A percentile compares a stretch with the other conserved stretches of the same genome.
phyloP scores from a whole-genome alignment of 108 stramenopile species.

The Skeletonema potamos region DNA sequence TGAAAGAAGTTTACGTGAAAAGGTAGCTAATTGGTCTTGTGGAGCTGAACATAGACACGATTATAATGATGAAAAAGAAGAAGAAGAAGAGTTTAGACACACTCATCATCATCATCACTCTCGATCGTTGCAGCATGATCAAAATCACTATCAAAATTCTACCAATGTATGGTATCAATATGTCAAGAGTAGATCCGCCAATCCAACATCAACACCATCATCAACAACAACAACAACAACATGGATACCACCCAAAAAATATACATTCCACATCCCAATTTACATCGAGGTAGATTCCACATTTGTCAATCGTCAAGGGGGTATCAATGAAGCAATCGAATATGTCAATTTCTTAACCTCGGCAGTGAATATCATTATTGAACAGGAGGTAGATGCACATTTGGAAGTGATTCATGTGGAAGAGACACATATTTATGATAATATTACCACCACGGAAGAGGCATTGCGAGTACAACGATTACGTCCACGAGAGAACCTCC shows the following conservation, averaged over 20 bases:
- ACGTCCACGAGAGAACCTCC: neutral
- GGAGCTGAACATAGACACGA: neutral
- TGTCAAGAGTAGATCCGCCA: neutral
- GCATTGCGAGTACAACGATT: slow-evolving; percentile 17
- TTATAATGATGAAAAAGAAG: neutral
- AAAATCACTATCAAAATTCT: neutral
- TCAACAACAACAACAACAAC: neutral
- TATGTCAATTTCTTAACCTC: slow-evolving; percentile 36
- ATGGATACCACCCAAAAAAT: slow-evolving; percentile 27
- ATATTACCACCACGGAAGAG: slow-evolving; percentile 11
- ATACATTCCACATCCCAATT: slow-evolving; percentile 25
- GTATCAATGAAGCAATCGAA: slow-evolving; percentile 14
- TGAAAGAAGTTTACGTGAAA: neutral
- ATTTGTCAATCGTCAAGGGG: slow-evolving; percentile 30
- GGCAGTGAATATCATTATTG: slow-evolving; percentile 27
- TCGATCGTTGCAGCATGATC: neutral
- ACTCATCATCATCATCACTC: neutral
- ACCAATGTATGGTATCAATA: neutral
- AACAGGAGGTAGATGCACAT: slow-evolving; percentile 43
- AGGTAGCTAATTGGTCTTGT: neutral
- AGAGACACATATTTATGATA: slow-evolving; percentile 25
- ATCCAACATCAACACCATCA: neutral
- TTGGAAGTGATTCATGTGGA: slow-evolving; percentile 27
- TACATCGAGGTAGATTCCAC: slow-evolving; percentile 23
- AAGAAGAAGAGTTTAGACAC: neutral